phyloP scores from a whole-genome alignment of 169 alveolate species.

The Besnoitia besnoiti region DNA sequence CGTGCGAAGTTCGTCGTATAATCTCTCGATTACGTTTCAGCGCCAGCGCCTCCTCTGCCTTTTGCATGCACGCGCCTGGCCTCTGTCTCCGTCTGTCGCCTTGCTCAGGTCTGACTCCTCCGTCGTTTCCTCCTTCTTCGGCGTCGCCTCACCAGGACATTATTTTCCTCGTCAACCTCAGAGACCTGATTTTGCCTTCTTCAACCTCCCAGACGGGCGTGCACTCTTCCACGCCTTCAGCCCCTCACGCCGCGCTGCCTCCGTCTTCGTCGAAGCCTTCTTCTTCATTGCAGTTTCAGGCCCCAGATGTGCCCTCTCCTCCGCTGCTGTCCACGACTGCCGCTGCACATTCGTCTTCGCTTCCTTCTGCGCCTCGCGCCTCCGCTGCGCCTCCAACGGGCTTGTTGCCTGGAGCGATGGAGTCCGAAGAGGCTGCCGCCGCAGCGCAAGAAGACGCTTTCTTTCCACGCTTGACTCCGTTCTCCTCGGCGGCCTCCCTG shows the following conservation, averaged over 20 bases:
- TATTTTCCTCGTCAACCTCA: neutral
- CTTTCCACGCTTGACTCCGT: neutral
- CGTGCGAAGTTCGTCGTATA: too few species aligned
- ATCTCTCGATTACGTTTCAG: too few species aligned
- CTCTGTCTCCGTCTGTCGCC: neutral
- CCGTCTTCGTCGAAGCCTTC: neutral
- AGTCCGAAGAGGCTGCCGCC: neutral
- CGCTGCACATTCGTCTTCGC: neutral
- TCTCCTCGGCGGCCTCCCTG: neutral
- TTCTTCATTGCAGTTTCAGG: too few species aligned
- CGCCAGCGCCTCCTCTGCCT: too few species aligned
- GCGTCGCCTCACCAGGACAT: constrained; percentile 10
- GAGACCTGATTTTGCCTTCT: neutral
- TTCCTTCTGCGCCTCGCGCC: neutral
- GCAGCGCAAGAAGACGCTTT: neutral
- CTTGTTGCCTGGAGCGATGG: neutral
- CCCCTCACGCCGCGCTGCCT: neutral
- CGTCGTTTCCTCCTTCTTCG: neutral
- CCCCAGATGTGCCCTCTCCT: neutral
- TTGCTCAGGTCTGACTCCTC: neutral
- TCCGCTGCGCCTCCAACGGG: neutral
- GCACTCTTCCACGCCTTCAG: neutral
- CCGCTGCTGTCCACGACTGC: neutral
- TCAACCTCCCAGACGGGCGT: neutral
- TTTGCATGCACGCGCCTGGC: too few species aligned